Conservation (phyloP, 2,329 filamentous ascomycete species). For the Aspergillus sp. region DNA sequence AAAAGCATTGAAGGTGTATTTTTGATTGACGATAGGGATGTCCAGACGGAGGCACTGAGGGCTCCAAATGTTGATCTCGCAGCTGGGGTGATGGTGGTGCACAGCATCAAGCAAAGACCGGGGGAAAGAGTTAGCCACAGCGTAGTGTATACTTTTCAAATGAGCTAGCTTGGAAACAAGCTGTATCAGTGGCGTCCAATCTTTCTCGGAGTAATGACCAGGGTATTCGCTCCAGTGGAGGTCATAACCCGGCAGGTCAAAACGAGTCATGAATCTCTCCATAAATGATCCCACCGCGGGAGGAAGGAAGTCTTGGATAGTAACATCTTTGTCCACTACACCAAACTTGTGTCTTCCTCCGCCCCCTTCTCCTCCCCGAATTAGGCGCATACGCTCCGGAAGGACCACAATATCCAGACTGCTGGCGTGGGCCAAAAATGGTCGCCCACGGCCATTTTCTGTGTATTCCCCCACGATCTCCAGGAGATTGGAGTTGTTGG, state of each 20-base stretch:
- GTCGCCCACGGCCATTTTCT: background rate
- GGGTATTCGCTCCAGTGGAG: background rate
- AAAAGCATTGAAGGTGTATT: too few relatives aligned
- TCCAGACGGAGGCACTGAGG: conserved; percentile 1
- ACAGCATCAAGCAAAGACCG: background rate
- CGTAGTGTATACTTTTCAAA: too few relatives aligned
- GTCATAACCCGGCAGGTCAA: background rate
- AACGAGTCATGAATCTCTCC: background rate
- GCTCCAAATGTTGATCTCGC: conserved; percentile 2
- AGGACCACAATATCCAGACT: background rate
- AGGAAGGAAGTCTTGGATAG: background rate
- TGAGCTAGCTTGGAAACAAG: too few relatives aligned
- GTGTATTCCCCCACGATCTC: background rate
- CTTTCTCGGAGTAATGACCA: background rate
- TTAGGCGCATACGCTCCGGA: background rate
- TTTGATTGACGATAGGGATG: too few relatives aligned
- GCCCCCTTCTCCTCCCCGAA: background rate
- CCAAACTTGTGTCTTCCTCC: too few relatives aligned
- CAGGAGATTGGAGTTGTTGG: background rate
- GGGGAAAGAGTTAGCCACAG: background rate
- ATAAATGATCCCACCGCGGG: background rate
- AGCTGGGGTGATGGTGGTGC: conserved; percentile 1
- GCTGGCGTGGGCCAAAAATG: background rate
- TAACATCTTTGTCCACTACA: background rate
- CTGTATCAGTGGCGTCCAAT: too few relatives aligned